A percentile compares a stretch with the other conserved stretches of the same genome.
These are phyloP conservation scores for Phytophthora europaea DNA, from an alignment of 352 stramenopile species.

Conservation along the genomic window DNA sequence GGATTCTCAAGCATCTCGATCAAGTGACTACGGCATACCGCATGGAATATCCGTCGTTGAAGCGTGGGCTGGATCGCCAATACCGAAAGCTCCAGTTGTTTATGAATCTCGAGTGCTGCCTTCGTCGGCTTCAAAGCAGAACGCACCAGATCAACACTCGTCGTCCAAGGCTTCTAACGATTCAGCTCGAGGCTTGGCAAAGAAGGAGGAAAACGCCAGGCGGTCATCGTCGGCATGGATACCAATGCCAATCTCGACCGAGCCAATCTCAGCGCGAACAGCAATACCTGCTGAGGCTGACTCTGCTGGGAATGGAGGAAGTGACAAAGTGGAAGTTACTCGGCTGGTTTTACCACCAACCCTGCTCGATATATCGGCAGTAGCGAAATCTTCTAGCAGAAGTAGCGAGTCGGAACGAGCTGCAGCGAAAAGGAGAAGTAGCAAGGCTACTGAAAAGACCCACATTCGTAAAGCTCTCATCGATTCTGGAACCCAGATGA, in stretches of 20 bases:
- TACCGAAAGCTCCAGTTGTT: constrained; percentile 2
- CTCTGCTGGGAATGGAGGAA: background rate
- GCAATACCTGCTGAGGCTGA: background rate
- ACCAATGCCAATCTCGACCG: constrained; percentile 3
- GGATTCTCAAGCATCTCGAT: background rate
- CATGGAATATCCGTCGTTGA: constrained; percentile 17
- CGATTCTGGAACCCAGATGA: constrained; percentile 25
- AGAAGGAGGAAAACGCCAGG: background rate
- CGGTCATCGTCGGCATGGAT: constrained; percentile 12
- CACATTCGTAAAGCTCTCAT: background rate
- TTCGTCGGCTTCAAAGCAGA: background rate
- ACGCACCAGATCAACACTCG: background rate
- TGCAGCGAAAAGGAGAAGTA: constrained; percentile 25
- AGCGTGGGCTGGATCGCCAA: constrained; percentile 35
- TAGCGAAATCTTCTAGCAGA: constrained; percentile 27
- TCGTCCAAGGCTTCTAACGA: background rate
- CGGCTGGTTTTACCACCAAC: background rate
- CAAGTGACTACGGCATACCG: background rate
- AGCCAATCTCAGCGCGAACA: background rate
- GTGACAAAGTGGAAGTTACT: background rate
- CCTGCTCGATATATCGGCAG: constrained; percentile 12
- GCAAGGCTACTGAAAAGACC: background rate
- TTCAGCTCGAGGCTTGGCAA: background rate
- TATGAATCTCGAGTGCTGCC: background rate
- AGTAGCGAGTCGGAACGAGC: constrained; percentile 6